Conservation (phyloP, 192 early-diverging fungal genomes). For the Coemansia sp. region DNA sequence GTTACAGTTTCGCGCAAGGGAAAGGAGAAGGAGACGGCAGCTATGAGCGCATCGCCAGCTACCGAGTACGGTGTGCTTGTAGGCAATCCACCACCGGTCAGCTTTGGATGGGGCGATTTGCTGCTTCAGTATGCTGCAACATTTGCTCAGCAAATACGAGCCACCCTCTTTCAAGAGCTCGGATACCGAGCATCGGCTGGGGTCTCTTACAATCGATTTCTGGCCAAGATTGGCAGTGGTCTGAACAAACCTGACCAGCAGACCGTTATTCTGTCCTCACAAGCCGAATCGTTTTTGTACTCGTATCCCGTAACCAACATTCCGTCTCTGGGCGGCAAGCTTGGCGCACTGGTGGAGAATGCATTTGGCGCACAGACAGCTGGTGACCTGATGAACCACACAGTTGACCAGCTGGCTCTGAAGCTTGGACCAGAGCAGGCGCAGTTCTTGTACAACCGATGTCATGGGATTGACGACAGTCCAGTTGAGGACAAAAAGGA, state of each 20-base stretch:
- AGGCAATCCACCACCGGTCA: slow-evolving; percentile 25
- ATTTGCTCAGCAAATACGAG: slow-evolving; percentile 66
- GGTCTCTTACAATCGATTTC: slow-evolving; percentile 81
- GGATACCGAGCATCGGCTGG: slow-evolving; percentile 80
- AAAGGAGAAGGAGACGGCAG: slow-evolving; percentile 39
- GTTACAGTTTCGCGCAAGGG: slow-evolving; percentile 39
- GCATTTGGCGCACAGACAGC: slow-evolving; percentile 55
- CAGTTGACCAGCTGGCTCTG: slow-evolving; percentile 34
- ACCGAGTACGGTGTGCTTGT: slow-evolving; percentile 56
- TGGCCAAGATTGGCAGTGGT: slow-evolving; percentile 83
- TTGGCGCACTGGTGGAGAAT: slow-evolving; percentile 69
- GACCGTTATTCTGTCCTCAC: slow-evolving; percentile 66
- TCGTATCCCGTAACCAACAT: slow-evolving; percentile 74
- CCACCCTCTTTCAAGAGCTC: slow-evolving; percentile 62
- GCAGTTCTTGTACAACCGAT: slow-evolving; percentile 29
- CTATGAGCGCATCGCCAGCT: slow-evolving; percentile 11
- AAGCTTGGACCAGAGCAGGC: slow-evolving; percentile 38
- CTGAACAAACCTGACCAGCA: slow-evolving; percentile 81
- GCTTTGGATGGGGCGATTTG: slow-evolving; percentile 69
- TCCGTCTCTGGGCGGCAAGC: slow-evolving; percentile 82
- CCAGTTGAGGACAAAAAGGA: slow-evolving; percentile 34
- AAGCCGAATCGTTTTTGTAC: slow-evolving; percentile 63
- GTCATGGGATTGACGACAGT: slow-evolving; percentile 52
- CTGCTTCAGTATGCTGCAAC: slow-evolving; percentile 74
- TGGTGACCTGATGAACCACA: slow-evolving; percentile 37